Percentiles rank a stretch among this genome's conserved stretches.
Evolutionary conservation across 2,329 filamentous ascomycete genomes (phyloP).

Genomic region (Pochonia chlamydosporia): DNA sequence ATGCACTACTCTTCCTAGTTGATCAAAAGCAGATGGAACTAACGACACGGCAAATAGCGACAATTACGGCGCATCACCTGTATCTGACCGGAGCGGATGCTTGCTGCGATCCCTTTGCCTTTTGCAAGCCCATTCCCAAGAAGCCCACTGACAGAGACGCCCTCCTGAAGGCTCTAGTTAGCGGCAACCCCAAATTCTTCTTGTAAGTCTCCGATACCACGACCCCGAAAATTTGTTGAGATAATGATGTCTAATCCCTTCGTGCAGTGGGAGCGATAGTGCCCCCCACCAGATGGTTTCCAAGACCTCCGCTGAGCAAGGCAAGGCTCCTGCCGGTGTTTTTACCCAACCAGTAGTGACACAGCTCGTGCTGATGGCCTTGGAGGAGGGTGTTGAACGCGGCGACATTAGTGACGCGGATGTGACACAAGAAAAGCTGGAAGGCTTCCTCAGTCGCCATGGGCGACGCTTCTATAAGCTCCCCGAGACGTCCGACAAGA

Average conservation of each 20-base stretch:
- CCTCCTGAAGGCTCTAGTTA: slow-evolving; percentile 58
- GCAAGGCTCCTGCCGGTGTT: slow-evolving; percentile 63
- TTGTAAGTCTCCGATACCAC: slow-evolving; percentile 28
- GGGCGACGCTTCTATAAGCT: slow-evolving; percentile 50
- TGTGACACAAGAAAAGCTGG: slow-evolving; percentile 49
- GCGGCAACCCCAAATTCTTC: slow-evolving; percentile 62
- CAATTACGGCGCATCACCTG: slow-evolving; percentile 83
- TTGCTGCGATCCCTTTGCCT: slow-evolving; percentile 52
- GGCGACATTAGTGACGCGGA: slow-evolving; percentile 44
- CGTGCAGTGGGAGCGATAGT: slow-evolving; percentile 48
- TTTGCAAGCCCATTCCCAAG: slow-evolving; percentile 75
- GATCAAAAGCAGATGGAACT: background rate
- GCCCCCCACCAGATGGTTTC: slow-evolving; percentile 58
- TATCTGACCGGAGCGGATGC: slow-evolving; percentile 71
- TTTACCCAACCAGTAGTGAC: slow-evolving; percentile 72
- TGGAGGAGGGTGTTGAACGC: slow-evolving; percentile 55
- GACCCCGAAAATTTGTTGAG: background rate
- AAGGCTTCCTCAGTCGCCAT: slow-evolving; percentile 46
- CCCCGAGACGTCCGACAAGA: slow-evolving; percentile 20
- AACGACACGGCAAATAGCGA: slow-evolving; percentile 24
- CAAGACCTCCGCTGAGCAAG: slow-evolving; percentile 44
- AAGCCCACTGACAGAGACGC: slow-evolving; percentile 67
- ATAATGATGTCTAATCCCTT: background rate
- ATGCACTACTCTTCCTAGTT: background rate
- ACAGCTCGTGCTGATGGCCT: slow-evolving; percentile 54